Base-by-base conservation (phyloP, 257 asterid genomes). In the Mitragyna speciosa region DNA sequence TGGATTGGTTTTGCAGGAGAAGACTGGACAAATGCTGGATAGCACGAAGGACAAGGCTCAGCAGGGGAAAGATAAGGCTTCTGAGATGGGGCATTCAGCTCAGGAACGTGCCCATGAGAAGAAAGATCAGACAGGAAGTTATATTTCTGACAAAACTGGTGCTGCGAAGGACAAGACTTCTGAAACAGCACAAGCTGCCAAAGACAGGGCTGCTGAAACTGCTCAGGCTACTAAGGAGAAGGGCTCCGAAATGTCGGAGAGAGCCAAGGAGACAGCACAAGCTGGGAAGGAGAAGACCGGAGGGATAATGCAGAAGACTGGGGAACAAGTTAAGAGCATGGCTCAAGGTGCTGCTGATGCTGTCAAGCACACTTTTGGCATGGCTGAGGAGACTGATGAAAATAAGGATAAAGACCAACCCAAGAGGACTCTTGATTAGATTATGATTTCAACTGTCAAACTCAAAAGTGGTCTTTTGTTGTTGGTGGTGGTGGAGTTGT, bases 221-320 rank as follows among this genome's bases (percentile, higher is more conserved):
- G 92, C 97, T 12, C 84, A 90, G 43, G 93, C 93, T 17, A 81
- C 92, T 2, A 93, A 88, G 78, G 98, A 91, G 17, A 92, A 91
- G 86, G 97, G 95, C 3, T 77, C 89, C 2, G 82, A 86, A 31
- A 87, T 86, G 94, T 79, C 90, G 0, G 88, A 91, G 81, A 76
- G 88, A 0, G 95, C 92, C 0, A 85, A 85, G 73, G 97, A 92
- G 82, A 82, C 89, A 2, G 94, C 97, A 2, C 76, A 82, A 74
- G 90, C 97, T 0, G 97, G 97, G 41, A 88, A 89, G 79, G 95
- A 95, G 79, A 85, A 89, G 82, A 87, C 93, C 0, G 99, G 99
- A 0, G 95, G 98, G 2, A 1, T 81, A 0, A 54, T 94, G 52
- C 91, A 87, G 73, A 80, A 88, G 72, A 90, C 97, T 0, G 97